Percentiles rank a stretch among this genome's conserved stretches.
These are phyloP conservation scores for Microsporum ferrugineum DNA, from an alignment of 2,329 filamentous ascomycete genomes.

Conservation along the genomic window DNA sequence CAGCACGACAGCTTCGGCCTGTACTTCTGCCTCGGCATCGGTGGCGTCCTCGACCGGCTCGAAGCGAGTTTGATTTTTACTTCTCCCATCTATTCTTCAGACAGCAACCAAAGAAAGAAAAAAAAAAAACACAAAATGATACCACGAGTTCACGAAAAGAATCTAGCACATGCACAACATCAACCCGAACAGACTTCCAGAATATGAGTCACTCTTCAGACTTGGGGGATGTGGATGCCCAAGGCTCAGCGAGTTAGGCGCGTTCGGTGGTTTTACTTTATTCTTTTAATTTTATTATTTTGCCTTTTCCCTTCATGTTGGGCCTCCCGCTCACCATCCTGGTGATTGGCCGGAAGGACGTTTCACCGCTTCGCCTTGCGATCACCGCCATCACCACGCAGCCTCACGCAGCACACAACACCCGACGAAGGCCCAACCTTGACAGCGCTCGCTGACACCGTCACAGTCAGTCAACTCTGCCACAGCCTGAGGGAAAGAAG, in stretches of 20 bases:
- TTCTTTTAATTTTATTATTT: not conserved
- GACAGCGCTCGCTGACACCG: not conserved
- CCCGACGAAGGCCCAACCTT: constrained; percentile 1
- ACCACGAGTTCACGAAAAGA: not conserved
- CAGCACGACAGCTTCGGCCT: not conserved
- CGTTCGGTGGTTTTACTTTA: not conserved
- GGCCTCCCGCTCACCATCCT: not conserved
- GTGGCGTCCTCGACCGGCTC: not conserved
- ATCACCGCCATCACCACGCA: not conserved
- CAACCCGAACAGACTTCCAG: not conserved
- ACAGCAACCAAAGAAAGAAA: too few species aligned
- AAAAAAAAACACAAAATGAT: not conserved
- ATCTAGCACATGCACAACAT: not conserved
- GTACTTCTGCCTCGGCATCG: not conserved
- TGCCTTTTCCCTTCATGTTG: not conserved
- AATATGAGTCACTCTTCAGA: not conserved
- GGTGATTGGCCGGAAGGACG: not conserved
- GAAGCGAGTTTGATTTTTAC: not conserved
- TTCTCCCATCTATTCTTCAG: not conserved
- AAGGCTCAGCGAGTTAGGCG: not conserved
- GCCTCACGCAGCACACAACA: not conserved
- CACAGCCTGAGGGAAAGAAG: not conserved
- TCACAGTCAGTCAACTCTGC: not conserved
- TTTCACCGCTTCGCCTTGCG: constrained; percentile 2
- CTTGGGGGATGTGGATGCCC: not conserved